A percentile compares a stretch with the other conserved stretches of the same genome.
phyloP scores from a whole-genome alignment of 805 yeast species.

The Pichia ethanolica region DNA sequence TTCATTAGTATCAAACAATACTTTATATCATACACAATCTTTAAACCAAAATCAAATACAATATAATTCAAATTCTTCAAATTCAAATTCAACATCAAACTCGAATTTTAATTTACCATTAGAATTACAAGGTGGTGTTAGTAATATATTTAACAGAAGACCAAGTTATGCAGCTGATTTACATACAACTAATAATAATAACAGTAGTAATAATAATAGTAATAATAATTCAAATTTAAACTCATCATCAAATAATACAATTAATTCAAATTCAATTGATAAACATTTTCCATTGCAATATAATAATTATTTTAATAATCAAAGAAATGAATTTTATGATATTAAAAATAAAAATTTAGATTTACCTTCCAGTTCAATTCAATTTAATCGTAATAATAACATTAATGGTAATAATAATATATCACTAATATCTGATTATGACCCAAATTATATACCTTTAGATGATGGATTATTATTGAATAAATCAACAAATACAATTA shows the following conservation, averaged over 20 bases:
- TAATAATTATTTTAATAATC: not conserved
- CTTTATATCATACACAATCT: conserved; percentile 4
- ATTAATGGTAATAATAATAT: too few relatives aligned
- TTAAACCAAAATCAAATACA: not conserved
- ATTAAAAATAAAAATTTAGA: conserved; percentile 10
- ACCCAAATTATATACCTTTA: conserved; percentile 26
- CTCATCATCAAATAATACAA: too few relatives aligned
- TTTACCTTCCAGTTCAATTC: conserved; percentile 5
- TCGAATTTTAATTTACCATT: conserved; percentile 41
- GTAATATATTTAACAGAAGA: conserved; percentile 57
- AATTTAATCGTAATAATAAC: too few relatives aligned
- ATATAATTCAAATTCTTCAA: not conserved
- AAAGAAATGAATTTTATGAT: conserved; percentile 6
- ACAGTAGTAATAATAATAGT: not conserved
- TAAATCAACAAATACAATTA: conserved; percentile 40
- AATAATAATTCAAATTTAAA: too few relatives aligned
- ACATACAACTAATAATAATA: conserved; percentile 25
- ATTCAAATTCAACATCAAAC: not conserved
- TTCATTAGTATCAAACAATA: conserved; percentile 15
- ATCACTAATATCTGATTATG: conserved; percentile 9
- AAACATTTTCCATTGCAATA: not conserved
- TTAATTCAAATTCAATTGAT: too few relatives aligned
- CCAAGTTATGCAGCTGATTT: conserved; percentile 71
- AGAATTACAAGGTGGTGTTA: conserved; percentile 60
- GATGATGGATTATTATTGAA: conserved; percentile 59